Conservation (phyloP, 768 basidiomycete genomes). For the Coprinopsis marcescibilis region DNA sequence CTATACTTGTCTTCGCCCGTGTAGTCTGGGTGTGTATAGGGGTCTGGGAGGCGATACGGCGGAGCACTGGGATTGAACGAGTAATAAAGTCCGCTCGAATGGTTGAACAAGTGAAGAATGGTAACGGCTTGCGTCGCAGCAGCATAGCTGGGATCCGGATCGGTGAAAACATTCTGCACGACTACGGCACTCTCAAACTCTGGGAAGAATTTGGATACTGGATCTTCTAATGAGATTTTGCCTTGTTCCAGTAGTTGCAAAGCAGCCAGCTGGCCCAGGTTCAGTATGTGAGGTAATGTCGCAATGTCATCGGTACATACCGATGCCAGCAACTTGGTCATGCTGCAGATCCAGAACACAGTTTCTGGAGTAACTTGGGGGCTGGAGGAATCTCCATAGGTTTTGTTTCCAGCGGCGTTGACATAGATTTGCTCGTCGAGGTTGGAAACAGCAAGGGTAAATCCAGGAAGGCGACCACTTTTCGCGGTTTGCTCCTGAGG, state of each 20-base stretch:
- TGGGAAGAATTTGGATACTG: conserved; percentile 21
- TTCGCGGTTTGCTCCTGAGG: conserved; percentile 15
- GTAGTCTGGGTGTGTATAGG: conserved; percentile 18
- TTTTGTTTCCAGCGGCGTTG: conserved; percentile 18
- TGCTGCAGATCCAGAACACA: conserved; percentile 30
- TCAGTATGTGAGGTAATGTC: neutral
- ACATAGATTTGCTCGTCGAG: conserved; percentile 21
- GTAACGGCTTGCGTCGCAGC: conserved; percentile 19
- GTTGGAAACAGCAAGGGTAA: conserved; percentile 20
- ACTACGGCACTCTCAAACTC: conserved; percentile 26
- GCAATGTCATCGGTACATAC: conserved; percentile 14
- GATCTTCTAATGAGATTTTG: conserved; percentile 24
- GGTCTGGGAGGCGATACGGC: neutral
- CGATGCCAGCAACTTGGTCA: conserved; percentile 18
- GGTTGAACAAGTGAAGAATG: conserved; percentile 22
- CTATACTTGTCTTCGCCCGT: conserved; percentile 12
- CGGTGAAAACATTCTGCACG: conserved; percentile 14
- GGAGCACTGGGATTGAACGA: neutral
- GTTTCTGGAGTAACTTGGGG: conserved; percentile 21
- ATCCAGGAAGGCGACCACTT: conserved; percentile 20
- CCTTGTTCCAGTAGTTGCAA: conserved; percentile 30
- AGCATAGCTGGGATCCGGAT: conserved; percentile 7
- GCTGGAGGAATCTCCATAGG: conserved; percentile 20
- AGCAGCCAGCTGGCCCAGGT: conserved; percentile 23
- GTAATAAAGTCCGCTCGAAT: conserved; percentile 25